Conservation (phyloP, 371 early-diverging fungal species). For the Nematocida sp. region DNA sequence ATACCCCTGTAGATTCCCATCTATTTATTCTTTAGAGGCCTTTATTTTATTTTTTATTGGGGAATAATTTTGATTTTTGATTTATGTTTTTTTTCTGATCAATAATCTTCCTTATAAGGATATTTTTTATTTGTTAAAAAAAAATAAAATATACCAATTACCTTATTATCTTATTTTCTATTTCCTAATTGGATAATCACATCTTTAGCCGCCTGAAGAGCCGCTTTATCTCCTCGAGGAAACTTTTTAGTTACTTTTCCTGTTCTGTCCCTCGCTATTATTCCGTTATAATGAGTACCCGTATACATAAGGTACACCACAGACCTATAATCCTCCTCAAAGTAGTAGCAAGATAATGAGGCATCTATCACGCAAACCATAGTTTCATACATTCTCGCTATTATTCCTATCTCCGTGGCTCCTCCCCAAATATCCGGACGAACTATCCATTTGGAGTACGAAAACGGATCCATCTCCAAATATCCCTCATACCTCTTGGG, state of each 20-base stretch:
- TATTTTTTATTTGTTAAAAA: no score
- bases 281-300: conserved; percentile 49
- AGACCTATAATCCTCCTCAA: conserved; percentile 32
- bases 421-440: conserved; percentile 45
- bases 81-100: not conserved
- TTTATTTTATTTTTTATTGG: not conserved
- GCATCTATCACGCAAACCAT: conserved; percentile 41
- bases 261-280: conserved; percentile 19
- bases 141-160: no score
- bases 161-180: not conserved
- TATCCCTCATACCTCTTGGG: conserved; percentile 19
- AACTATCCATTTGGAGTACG: conserved; percentile 42
- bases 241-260: conserved; percentile 23
- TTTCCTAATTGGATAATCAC: conserved; percentile 4
- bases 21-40: not conserved
- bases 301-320: conserved; percentile 45
- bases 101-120: no score
- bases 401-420: conserved; percentile 44
- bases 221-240: conserved; percentile 18
- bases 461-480: conserved; percentile 43
- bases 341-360: not conserved
- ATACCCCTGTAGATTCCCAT: not conserved
- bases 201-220: conserved; percentile 4
- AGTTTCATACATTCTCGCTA: conserved; percentile 41
- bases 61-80: not conserved